Conservation (phyloP, 805 yeast species). For the Komagataella ulmi region DNA sequence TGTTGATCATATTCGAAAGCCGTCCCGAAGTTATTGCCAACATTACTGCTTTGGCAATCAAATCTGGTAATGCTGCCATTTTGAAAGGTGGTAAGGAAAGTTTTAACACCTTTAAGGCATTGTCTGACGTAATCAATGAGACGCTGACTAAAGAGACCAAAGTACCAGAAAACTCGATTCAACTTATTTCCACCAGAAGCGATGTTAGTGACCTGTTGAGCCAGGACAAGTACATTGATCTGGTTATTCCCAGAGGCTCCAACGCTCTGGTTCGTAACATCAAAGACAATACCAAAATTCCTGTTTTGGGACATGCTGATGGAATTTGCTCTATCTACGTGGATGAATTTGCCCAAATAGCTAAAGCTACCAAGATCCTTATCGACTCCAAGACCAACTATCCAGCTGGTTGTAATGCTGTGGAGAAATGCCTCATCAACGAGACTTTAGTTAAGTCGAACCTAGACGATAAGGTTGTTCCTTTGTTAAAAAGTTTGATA, state of each 20-base stretch:
- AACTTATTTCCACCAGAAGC: slow-evolving; percentile 77
- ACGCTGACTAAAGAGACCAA: slow-evolving; percentile 44
- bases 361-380: slow-evolving; percentile 61
- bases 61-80: slow-evolving; percentile 94
- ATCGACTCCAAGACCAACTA: slow-evolving; percentile 90
- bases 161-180: slow-evolving; percentile 74
- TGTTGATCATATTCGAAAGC: slow-evolving; percentile 86
- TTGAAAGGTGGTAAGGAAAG: slow-evolving; percentile 97
- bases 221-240: slow-evolving; percentile 84
- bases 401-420: slow-evolving; percentile 99
- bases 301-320: slow-evolving; percentile 97
- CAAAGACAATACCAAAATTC: slow-evolving; percentile 82
- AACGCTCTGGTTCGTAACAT: slow-evolving; percentile 81
- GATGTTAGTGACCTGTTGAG: slow-evolving; percentile 75
- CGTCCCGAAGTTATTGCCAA: slow-evolving; percentile 98
- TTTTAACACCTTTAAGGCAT: slow-evolving; percentile 65
- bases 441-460: slow-evolving; percentile 19
- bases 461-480: slow-evolving; percentile 10
- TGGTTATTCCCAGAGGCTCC: slow-evolving; percentile 97
- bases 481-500: slow-evolving; percentile 23
- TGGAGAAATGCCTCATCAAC: slow-evolving; percentile 70
- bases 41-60: slow-evolving; percentile 88
- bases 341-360: slow-evolving; percentile 64
- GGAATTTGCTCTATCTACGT: slow-evolving; percentile 88
- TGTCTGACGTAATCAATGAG: slow-evolving; percentile 57